Base-by-base conservation (phyloP, 768 basidiomycete genomes). In the Thelephora aurantiotincta region DNA sequence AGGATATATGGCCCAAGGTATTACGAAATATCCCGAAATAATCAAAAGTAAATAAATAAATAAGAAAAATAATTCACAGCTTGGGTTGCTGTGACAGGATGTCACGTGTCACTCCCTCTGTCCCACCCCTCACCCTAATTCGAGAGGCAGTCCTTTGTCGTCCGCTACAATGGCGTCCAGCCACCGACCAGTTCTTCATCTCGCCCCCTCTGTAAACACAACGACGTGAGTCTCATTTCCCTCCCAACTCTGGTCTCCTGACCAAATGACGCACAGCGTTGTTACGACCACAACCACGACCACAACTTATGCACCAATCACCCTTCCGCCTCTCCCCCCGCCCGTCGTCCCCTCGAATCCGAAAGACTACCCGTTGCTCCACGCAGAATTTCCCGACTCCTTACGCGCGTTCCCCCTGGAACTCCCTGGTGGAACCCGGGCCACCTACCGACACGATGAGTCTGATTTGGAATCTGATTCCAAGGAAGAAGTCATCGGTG, bases 281-380 rank as follows among this genome's bases (percentile, higher is more conserved):
- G 82, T 87, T 55, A 91, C 88, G 44, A 90, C 84, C n/a, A 91
- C 89, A 1, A 88, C 85, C 0, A 91, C 89, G 1, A 91, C 88
- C 1, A 91, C 89, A 2, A 78, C 82, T 11, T 89, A 91, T 66
- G 82, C 88, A 48, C 88, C 88, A n/a, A 88, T 91, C 52, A 81
- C 77, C 35, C 61, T 91, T 2, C 88, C 88, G 1, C 65, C 80
- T 6, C 64, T 90, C 2, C 85, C 87, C 7, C 65, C 78, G 2
- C 85, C 83, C 2, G 63, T 73, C 0, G 72, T 77, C 9, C 83
- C 85, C 18, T 82, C 80, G 55, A 82, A 89, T 60, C 72, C 80
- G 6, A 89, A 90, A 64, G 69, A 72, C 48, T 91, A 88, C 57
- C 88, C 88, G 3, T 67, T 91, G 22, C 64, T 86, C 37, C 75